Evolutionary conservation across 202 grass and related monocot genomes (phyloP), one percentile per base, ranked within the genome.

Genomic region (Eragrostis tef): DNA sequence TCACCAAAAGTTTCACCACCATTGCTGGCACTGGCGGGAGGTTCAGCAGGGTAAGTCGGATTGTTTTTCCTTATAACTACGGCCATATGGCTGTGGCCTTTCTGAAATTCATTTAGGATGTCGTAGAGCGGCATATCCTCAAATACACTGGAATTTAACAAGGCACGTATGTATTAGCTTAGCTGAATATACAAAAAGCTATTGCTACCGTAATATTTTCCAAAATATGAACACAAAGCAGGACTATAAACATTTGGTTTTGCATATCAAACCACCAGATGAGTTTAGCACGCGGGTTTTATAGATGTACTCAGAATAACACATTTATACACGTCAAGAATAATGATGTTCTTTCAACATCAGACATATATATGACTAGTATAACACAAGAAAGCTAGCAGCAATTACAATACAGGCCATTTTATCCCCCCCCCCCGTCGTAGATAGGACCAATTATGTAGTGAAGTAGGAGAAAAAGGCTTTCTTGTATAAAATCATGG

Each of bases 61-160:
- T 29, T 74, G 26, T 71, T 67, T 82, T 89, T 93, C 70, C 79
- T 95, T 73, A 91, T 78, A 52, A 99, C 96, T 5, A 96, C 92
- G 20, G 96, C 87, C 90, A 93, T 96, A 83, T 99, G 96, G 83
- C 96, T 99, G 57, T 99, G 96, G 41, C 93, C 96, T 88, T 99
- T 96, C 84, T 98, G 96, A 67, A 93, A 98, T 75, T 98, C 95
- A 54, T 98, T 98, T 34, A 98, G 83, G 83, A 98, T 98, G 88
- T 98, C 92, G 74, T 98, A 98, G 24, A 98, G 85, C 48, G 92
- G 95, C 87, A 95, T 87, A 52, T 98, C 88, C 93, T 91, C 95
- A 11, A 75, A 60, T 81, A 95, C 90, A 65, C 95, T 98, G 80
- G 11, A 48, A 85, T 90, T 69, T 57, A 71, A 45, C 54, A 85